A percentile compares a stretch with the other conserved stretches of the same genome.
These are phyloP conservation scores for Aureobasidium sp. DNA, from an alignment of 2,329 filamentous ascomycete species.

Conservation along the genomic window DNA sequence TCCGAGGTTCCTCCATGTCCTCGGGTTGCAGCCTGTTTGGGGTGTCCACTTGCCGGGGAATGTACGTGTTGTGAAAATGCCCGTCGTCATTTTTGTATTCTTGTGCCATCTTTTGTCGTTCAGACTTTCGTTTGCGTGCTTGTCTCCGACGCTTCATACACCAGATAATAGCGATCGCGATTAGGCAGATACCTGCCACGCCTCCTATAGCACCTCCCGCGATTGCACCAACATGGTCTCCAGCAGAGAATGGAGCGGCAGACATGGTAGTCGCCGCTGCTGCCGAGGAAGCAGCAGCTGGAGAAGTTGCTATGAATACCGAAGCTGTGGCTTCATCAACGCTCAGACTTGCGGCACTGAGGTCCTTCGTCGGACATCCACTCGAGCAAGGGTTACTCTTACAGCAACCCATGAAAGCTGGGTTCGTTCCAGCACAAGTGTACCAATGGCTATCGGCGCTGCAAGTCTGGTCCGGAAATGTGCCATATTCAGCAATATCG, in stretches of 20 bases:
- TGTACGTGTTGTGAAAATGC: conserved; percentile 4
- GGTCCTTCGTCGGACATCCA: conserved; percentile 9
- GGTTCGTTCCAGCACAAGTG: conserved; percentile 16
- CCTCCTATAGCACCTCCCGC: conserved; percentile 9
- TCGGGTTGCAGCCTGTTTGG: not conserved
- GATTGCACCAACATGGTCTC: conserved; percentile 3
- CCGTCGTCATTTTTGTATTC: not conserved
- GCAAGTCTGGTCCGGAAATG: conserved; percentile 17
- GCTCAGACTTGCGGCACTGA: conserved; percentile 14
- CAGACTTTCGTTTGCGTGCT: not conserved
- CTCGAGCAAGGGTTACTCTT: conserved; percentile 14
- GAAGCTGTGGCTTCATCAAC: conserved; percentile 5
- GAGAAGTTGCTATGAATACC: not conserved
- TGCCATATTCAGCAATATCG: conserved; percentile 11
- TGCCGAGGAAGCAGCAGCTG: not conserved
- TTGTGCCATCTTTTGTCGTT: not conserved
- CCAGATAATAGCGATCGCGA: not conserved
- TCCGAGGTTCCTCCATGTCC: not conserved
- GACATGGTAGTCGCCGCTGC: not conserved
- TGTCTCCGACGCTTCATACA: not conserved
- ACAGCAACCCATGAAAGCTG: conserved; percentile 21
- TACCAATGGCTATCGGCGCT: conserved; percentile 9
- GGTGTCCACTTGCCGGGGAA: not conserved
- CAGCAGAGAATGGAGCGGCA: not conserved
- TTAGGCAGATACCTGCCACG: not conserved